These are phyloP conservation scores for Arachis hypogaea DNA, from an alignment of 306 rosid genomes.

Conservation along the genomic window DNA sequence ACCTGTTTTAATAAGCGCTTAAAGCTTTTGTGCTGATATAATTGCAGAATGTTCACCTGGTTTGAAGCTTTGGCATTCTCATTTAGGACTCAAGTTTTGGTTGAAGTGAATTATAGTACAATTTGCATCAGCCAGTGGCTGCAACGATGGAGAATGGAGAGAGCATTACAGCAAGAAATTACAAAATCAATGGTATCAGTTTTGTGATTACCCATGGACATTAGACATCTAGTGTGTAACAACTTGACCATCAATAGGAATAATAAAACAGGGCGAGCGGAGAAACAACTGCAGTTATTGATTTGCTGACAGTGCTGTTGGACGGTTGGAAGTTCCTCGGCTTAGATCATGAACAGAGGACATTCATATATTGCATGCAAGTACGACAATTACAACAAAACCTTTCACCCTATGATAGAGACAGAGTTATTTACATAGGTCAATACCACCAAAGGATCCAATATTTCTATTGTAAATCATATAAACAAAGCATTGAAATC, in stretches of 20 bases:
- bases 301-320: not conserved
- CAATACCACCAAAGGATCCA: too few relatives aligned
- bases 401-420: too few relatives aligned
- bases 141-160: not conserved
- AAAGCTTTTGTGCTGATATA: slow-evolving; percentile 3
- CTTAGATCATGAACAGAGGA: not conserved
- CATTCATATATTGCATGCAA: too few relatives aligned
- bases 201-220: slow-evolving; percentile 4
- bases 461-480: too few relatives aligned
- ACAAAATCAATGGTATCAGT: not conserved
- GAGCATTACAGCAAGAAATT: slow-evolving; percentile 19
- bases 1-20: not conserved
- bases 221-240: slow-evolving; percentile 20
- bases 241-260: slow-evolving; percentile 1
- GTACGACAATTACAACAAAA: too few relatives aligned
- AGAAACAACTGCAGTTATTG: not conserved
- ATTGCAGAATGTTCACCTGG: slow-evolving; percentile 6
- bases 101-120: slow-evolving; percentile 9
- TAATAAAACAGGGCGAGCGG: not conserved
- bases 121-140: slow-evolving; percentile 20
- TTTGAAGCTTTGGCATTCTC: slow-evolving; percentile 31
- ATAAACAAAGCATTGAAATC: too few relatives aligned
- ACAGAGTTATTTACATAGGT: too few relatives aligned
- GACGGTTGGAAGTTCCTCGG: not conserved
- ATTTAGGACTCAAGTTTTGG: slow-evolving; percentile 23